Base-by-base conservation (phyloP, 2,329 filamentous ascomycete species). In the Sporothrix luriei region DNA sequence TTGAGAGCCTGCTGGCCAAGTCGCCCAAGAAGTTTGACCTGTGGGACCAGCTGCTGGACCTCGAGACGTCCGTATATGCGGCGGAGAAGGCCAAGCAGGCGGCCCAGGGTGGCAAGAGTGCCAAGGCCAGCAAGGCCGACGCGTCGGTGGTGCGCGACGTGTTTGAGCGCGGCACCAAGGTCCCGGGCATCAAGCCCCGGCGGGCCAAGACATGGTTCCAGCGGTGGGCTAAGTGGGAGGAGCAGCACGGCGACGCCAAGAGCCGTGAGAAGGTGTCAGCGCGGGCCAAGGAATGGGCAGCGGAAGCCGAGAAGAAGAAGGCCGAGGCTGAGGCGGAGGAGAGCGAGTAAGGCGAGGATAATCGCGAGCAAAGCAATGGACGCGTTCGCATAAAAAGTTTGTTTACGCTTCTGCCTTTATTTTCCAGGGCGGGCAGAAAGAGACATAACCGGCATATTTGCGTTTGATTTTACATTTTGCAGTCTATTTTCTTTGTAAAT, bases 21-120 rank as follows among this genome's bases (percentile, higher is more conserved):
- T 97, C 90, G 82, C 92, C 93, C 59, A 97, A 96, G 83, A 92
- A 93, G 78, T 88, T 93, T 71, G 93, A 97, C 78, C 83, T 98
- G 66, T 98, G 94, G 94, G 95, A 93, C 79, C 90, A 97, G 79
- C 89, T 97, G 73, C 81, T 97, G 1, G 93, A 97, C 77, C 85
- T 97, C 69, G 95, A 99, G 82, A 85, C 89, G 72, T 84, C 85
- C 19, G 85, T 88, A 59, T 80, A 84, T 48, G 84, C 88, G 52
- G 82, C 81, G 29, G 70, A 70, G 13, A 72, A 72, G 66, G 76
- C 79, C 67, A 85, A 84, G 16, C 88, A 46, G 33, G 26, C 40
- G 29, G 66, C 59, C 55, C 26, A 55, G 40, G 62, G 52, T 46
- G 26, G 40, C 48, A 68, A 68, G 69, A 82, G 84, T 52, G 87